phyloP scores from a whole-genome alignment of 306 rosid species.

The Heteromeles arbutifolia region DNA sequence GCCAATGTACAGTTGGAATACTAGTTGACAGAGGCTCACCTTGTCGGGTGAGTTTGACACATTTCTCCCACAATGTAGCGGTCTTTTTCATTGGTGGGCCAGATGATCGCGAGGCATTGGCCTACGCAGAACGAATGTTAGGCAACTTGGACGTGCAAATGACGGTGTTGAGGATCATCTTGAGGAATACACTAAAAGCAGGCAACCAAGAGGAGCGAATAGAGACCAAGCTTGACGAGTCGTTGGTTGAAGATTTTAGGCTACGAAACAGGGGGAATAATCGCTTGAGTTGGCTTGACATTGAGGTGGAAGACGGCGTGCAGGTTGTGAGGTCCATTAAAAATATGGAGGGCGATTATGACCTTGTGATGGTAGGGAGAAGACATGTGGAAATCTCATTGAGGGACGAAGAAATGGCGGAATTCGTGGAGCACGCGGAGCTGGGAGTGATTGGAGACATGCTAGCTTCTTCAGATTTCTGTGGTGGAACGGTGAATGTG shows the following conservation, averaged over 20 bases:
- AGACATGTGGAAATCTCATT: neutral
- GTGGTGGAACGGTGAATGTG: slow-evolving; percentile 23
- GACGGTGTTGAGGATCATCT: neutral
- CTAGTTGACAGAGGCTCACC: slow-evolving; percentile 49
- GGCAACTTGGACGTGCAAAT: neutral
- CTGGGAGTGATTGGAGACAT: slow-evolving; percentile 48
- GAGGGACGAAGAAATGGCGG: slow-evolving; percentile 34
- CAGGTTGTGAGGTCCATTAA: slow-evolving; percentile 16
- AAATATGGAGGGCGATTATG: slow-evolving; percentile 2
- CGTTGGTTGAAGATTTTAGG: slow-evolving; percentile 40
- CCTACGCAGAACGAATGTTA: slow-evolving; percentile 50
- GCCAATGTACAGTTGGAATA: slow-evolving; percentile 75
- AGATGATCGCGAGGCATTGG: slow-evolving; percentile 65
- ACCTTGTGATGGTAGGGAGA: slow-evolving; percentile 46
- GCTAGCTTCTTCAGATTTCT: slow-evolving; percentile 41
- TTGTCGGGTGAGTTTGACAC: slow-evolving; percentile 17
- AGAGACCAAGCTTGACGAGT: slow-evolving; percentile 30
- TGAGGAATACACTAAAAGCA: neutral
- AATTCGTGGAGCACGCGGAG: slow-evolving; percentile 36
- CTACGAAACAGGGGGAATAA: slow-evolving; percentile 12
- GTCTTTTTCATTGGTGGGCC: slow-evolving; percentile 65
- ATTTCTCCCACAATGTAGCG: slow-evolving; percentile 30
- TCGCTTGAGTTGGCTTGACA: slow-evolving; percentile 12
- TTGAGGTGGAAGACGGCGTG: slow-evolving; percentile 27
- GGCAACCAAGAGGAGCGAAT: neutral